phyloP scores from a whole-genome alignment of 345 rosid species.

The Hibiscus trionum region DNA sequence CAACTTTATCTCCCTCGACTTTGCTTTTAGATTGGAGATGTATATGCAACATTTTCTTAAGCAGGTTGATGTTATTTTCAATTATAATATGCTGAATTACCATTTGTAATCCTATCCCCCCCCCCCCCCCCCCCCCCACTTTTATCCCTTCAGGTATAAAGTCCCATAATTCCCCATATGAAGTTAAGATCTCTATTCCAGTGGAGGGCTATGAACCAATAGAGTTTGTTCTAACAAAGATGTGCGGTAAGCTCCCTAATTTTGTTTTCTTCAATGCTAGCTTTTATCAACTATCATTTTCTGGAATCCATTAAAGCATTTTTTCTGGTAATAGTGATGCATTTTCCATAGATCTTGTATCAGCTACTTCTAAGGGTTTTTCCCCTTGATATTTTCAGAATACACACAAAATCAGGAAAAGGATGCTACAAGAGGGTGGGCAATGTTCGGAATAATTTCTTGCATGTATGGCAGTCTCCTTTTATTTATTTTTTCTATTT shows the following conservation, averaged over 20 bases:
- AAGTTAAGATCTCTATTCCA: slow-evolving; percentile 70
- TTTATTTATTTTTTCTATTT: background rate
- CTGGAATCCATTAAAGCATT: background rate
- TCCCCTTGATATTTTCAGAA: slow-evolving; percentile 37
- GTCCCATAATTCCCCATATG: slow-evolving; percentile 50
- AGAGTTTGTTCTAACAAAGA: slow-evolving; percentile 74
- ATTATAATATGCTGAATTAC: slow-evolving; percentile 14
- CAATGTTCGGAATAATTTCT: slow-evolving; percentile 76
- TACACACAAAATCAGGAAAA: slow-evolving; percentile 45
- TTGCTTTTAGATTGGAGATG: slow-evolving; percentile 81
- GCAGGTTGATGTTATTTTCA: slow-evolving; percentile 8
- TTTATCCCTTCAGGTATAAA: slow-evolving; percentile 50
- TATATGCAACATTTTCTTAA: slow-evolving; percentile 22
- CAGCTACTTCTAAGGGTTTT: background rate
- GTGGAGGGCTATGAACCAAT: slow-evolving; percentile 73
- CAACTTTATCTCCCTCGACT: slow-evolving; percentile 78
- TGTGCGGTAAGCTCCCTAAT: slow-evolving; percentile 45
- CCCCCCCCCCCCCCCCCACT: background rate
- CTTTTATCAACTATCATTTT: background rate
- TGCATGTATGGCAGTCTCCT: slow-evolving; percentile 57
- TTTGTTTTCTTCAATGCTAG: background rate
- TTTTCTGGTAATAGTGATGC: background rate
- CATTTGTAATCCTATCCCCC: background rate
- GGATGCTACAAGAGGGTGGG: slow-evolving; percentile 78
- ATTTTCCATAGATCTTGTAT: background rate